Evolutionary conservation across 2,329 filamentous ascomycete genomes (phyloP).

Genomic region (Apiospora rasikravindrae): DNA sequence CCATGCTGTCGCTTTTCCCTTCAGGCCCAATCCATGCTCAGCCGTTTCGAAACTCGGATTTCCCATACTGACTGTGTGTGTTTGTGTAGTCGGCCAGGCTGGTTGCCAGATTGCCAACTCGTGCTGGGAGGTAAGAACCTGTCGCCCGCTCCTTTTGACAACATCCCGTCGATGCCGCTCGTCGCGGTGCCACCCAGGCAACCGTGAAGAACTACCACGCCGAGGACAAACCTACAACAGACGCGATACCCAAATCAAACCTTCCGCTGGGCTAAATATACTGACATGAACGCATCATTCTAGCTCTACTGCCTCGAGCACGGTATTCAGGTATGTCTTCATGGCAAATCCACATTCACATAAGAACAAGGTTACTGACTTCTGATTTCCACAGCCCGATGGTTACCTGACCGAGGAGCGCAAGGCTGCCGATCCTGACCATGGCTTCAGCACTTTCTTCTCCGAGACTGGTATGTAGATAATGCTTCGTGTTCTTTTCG

Average conservation of each 20-base stretch:
- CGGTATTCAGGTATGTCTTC: slow-evolving; percentile 85
- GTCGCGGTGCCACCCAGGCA: slow-evolving; percentile 1
- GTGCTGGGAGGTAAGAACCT: slow-evolving; percentile 94
- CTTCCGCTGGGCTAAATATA: neutral
- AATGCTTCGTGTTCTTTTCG: neutral
- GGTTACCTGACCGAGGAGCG: slow-evolving; percentile 98
- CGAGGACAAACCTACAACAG: neutral
- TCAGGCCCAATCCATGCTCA: slow-evolving; percentile 7
- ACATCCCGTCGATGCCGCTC: neutral
- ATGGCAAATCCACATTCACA: slow-evolving; percentile 1
- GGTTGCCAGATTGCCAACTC: slow-evolving; percentile 99
- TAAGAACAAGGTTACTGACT: slow-evolving; percentile 21
- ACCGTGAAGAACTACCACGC: neutral
- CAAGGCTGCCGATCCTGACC: slow-evolving; percentile 89
- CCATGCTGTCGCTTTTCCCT: slow-evolving; percentile 15
- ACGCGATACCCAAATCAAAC: neutral
- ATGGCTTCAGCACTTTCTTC: slow-evolving; percentile 99
- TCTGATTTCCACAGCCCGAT: slow-evolving; percentile 74
- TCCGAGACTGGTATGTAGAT: slow-evolving; percentile 88
- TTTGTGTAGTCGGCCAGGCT: slow-evolving; percentile 89
- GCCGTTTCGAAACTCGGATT: slow-evolving; percentile 28
- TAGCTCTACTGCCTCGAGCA: slow-evolving; percentile 99
- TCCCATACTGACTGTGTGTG: slow-evolving; percentile 58
- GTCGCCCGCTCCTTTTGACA: neutral
- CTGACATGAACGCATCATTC: slow-evolving; percentile 27